Evolutionary conservation across 1,284 basidiomycete genomes (phyloP).

Genomic region (Thelephora terrestris): DNA sequence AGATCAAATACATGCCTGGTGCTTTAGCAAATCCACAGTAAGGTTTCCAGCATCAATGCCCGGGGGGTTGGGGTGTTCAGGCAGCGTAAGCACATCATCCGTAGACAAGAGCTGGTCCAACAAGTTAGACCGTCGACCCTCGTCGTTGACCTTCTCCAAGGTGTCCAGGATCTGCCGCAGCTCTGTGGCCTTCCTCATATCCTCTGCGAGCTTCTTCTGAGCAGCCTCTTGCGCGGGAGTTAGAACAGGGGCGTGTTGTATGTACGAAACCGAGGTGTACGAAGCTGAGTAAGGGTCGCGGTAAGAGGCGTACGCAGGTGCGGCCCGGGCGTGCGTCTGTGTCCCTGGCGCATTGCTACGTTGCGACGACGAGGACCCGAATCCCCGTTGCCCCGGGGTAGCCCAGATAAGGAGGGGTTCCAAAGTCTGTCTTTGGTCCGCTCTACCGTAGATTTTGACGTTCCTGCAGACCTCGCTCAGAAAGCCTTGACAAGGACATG

Average conservation of each 20-base stretch:
- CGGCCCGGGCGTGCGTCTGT: slow-evolving; percentile 11
- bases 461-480: slow-evolving; percentile 9
- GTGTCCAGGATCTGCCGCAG: slow-evolving; percentile 53
- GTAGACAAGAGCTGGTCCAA: slow-evolving; percentile 59
- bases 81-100: slow-evolving; percentile 60
- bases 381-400: slow-evolving; percentile 55
- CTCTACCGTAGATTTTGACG: slow-evolving; percentile 61
- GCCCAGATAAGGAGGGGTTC: slow-evolving; percentile 68
- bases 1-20: slow-evolving; percentile 45
- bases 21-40: slow-evolving; percentile 62
- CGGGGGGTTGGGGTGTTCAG: slow-evolving; percentile 58
- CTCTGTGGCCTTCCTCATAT: slow-evolving; percentile 48
- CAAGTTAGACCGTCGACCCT: slow-evolving; percentile 57
- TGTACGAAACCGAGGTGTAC: neutral
- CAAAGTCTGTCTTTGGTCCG: slow-evolving; percentile 45
- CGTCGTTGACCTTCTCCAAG: slow-evolving; percentile 70
- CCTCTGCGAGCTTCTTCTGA: slow-evolving; percentile 40
- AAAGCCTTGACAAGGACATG: slow-evolving; percentile 4
- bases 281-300: slow-evolving; percentile 13
- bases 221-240: slow-evolving; percentile 22
- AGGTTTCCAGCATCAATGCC: slow-evolving; percentile 53
- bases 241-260: slow-evolving; percentile 18
- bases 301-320: slow-evolving; percentile 7
- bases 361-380: slow-evolving; percentile 16
- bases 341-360: neutral